These are phyloP conservation scores for Yarrowia sp. DNA, from an alignment of 805 yeast genomes.

Conservation along the genomic window DNA sequence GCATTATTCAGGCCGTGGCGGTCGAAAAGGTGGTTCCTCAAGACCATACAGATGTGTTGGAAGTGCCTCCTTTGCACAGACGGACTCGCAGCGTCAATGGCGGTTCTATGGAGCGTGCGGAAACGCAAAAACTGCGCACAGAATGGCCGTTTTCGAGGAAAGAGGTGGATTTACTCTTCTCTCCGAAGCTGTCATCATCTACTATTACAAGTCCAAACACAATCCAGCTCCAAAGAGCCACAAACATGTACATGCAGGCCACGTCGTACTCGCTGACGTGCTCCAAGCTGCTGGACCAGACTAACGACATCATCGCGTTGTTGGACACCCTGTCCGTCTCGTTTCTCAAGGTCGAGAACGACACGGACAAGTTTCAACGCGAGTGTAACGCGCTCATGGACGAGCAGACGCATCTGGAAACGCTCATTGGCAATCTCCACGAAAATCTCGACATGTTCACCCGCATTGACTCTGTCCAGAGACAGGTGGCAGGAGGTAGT, in stretches of 20 bases:
- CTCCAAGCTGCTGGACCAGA: slow-evolving; percentile 18
- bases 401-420: slow-evolving; percentile 45
- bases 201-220: background rate
- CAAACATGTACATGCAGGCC: slow-evolving; percentile 14
- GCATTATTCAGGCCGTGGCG: slow-evolving; percentile 21
- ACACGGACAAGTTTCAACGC: slow-evolving; percentile 61
- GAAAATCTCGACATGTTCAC: slow-evolving; percentile 59
- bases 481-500: slow-evolving; percentile 20
- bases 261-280: slow-evolving; percentile 20
- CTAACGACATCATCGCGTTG: slow-evolving; percentile 3
- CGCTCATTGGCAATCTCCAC: slow-evolving; percentile 46
- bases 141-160: slow-evolving; percentile 18
- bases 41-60: background rate
- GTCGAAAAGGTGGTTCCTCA: slow-evolving; percentile 10
- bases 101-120: background rate
- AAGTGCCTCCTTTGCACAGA: background rate
- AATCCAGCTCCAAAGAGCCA: background rate
- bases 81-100: background rate
- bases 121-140: background rate
- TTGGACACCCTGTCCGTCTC: slow-evolving; percentile 49
- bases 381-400: slow-evolving; percentile 51
- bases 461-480: slow-evolving; percentile 56
- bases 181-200: background rate
- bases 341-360: slow-evolving; percentile 56
- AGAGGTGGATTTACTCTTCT: background rate